Percentiles rank a stretch among this genome's conserved stretches.
Evolutionary conservation across 129 eudicot species (phyloP).

Genomic region (Tagetes patula): DNA sequence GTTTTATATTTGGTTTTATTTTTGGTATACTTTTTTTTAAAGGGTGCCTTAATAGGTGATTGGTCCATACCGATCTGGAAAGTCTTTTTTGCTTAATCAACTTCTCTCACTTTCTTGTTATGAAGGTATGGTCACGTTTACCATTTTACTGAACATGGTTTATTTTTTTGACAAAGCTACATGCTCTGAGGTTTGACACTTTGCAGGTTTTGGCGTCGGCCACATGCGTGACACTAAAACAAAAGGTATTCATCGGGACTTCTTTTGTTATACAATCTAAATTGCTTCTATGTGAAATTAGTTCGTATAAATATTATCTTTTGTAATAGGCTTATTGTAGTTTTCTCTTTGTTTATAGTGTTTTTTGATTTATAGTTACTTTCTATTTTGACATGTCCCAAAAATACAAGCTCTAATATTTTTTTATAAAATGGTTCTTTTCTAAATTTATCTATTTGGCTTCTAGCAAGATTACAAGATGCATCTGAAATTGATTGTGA

Average conservation of each 20-base stretch:
- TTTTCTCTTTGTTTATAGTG: too few relatives aligned
- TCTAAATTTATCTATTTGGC: constrained; percentile 21
- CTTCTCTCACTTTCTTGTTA: constrained; percentile 97
- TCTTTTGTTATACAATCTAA: background rate
- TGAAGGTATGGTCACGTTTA: constrained; percentile 57
- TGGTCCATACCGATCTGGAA: constrained; percentile 99
- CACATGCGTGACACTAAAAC: constrained; percentile 99
- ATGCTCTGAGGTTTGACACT: constrained; percentile 31
- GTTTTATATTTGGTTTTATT: background rate
- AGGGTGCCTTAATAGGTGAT: constrained; percentile 68
- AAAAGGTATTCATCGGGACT: constrained; percentile 54
- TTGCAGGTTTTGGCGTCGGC: constrained; percentile 98
- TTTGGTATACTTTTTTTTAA: constrained; percentile 11
- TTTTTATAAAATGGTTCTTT: background rate
- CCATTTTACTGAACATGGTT: constrained; percentile 8
- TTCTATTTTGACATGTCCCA: background rate
- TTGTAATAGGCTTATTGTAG: too few relatives aligned
- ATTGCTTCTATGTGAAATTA: too few relatives aligned
- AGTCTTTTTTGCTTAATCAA: constrained; percentile 94
- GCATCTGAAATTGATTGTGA: background rate
- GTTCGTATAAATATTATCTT: too few relatives aligned
- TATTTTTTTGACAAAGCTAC: constrained; percentile 29
- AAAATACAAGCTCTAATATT: background rate
- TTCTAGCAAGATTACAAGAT: background rate
- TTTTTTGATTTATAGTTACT: background rate